phyloP scores from a whole-genome alignment of 768 basidiomycete species.

The Tylopilus intermedius region DNA sequence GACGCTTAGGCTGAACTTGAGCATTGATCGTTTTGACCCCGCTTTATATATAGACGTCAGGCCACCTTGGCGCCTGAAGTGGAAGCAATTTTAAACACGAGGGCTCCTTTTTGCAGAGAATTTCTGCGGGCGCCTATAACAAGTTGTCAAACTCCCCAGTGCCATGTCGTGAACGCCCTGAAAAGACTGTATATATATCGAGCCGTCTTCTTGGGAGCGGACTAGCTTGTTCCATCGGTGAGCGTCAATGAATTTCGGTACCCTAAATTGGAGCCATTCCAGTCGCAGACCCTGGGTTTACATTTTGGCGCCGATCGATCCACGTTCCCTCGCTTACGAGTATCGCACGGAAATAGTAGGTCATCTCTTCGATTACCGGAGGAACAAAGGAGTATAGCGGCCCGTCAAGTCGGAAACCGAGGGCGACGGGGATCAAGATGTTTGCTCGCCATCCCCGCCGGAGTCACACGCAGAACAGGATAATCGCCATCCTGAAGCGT shows the following conservation, averaged over 20 bases:
- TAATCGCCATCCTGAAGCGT: background rate
- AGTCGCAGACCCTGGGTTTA: background rate
- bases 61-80: too few relatives aligned
- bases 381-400: too few relatives aligned
- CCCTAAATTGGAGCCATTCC: too few relatives aligned
- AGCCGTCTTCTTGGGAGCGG: too few relatives aligned
- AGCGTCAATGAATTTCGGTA: too few relatives aligned
- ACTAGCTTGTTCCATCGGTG: too few relatives aligned
- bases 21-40: background rate
- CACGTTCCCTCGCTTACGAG: background rate
- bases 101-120: background rate
- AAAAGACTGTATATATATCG: too few relatives aligned
- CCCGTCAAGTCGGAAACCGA: background rate
- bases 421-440: background rate
- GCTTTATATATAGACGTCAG: too few relatives aligned
- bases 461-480: background rate
- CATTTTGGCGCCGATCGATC: constrained; percentile 6
- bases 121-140: background rate
- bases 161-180: too few relatives aligned
- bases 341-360: background rate
- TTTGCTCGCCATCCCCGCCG: background rate
- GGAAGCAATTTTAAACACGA: background rate
- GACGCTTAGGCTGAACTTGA: background rate
- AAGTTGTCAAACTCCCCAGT: too few relatives aligned
- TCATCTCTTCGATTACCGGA: background rate